Conservation (phyloP, 2,329 filamentous ascomycete species). For the Exophiala dermatitidis region DNA sequence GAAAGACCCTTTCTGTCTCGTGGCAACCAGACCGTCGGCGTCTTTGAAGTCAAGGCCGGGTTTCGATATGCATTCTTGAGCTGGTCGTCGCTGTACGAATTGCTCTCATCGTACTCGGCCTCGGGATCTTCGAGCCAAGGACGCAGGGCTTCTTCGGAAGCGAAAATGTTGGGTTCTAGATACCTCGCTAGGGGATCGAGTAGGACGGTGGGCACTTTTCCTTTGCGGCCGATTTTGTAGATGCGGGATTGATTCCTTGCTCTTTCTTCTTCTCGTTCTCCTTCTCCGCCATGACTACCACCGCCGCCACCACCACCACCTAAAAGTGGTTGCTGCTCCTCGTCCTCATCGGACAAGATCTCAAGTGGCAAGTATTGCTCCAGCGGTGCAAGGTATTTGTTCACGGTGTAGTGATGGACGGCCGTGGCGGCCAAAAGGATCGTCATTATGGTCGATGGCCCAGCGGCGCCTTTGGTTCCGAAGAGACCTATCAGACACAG, state of each 20-base stretch:
- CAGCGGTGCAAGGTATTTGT: conserved; percentile 40
- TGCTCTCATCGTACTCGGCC: conserved; percentile 60
- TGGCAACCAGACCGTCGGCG: conserved; percentile 74
- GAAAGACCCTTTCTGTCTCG: conserved; percentile 66
- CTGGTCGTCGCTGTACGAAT: conserved; percentile 57
- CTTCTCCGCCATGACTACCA: not conserved
- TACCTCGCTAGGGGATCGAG: conserved; percentile 63
- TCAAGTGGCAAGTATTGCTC: conserved; percentile 66
- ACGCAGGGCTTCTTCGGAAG: conserved; percentile 20
- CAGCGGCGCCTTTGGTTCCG: conserved; percentile 41
- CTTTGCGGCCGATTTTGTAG: conserved; percentile 6
- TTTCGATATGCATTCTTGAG: conserved; percentile 65
- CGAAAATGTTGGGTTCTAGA: conserved; percentile 39
- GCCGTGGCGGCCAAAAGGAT: conserved; percentile 66
- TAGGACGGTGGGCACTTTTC: conserved; percentile 43
- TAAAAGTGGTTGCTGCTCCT: conserved; percentile 28
- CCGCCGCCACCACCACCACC: not conserved
- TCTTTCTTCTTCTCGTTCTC: not conserved
- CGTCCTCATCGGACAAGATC: conserved; percentile 31
- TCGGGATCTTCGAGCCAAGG: conserved; percentile 39
- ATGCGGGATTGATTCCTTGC: conserved; percentile 9
- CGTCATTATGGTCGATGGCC: conserved; percentile 66
- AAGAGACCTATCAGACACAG: conserved; percentile 81
- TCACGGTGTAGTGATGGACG: conserved; percentile 60
- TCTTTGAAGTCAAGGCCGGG: conserved; percentile 56